Conservation (phyloP, 345 rosid genomes). For the Eucalyptus regnans region DNA sequence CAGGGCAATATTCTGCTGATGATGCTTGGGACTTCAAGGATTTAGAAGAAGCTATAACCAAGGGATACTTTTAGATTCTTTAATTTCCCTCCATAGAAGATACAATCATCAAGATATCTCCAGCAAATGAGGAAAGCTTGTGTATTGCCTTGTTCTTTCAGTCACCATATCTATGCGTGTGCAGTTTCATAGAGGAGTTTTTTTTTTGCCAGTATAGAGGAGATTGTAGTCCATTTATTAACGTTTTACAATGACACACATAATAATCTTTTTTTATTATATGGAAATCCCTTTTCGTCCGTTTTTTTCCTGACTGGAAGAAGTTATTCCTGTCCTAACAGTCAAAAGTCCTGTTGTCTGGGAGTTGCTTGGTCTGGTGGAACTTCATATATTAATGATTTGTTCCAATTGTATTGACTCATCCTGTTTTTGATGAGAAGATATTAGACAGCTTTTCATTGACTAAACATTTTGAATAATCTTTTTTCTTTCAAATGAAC, state of each 20-base stretch:
- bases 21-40: constrained; percentile 90
- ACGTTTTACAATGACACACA: neutral
- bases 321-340: neutral
- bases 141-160: neutral
- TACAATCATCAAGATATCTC: neutral
- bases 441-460: neutral
- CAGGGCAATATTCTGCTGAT: constrained; percentile 76
- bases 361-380: neutral
- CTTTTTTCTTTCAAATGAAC: neutral
- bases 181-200: neutral
- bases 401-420: neutral
- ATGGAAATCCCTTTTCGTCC: neutral
- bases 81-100: neutral
- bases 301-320: neutral
- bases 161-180: neutral
- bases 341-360: neutral
- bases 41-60: constrained; percentile 68
- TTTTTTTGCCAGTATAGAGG: neutral
- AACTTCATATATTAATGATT: neutral
- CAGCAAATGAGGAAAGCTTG: neutral
- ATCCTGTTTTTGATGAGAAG: neutral
- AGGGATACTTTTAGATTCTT: constrained; percentile 40
- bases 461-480: neutral
- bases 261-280: neutral
- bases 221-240: neutral